Conservation (phyloP, 345 rosid species). For the Linum lewisii region DNA sequence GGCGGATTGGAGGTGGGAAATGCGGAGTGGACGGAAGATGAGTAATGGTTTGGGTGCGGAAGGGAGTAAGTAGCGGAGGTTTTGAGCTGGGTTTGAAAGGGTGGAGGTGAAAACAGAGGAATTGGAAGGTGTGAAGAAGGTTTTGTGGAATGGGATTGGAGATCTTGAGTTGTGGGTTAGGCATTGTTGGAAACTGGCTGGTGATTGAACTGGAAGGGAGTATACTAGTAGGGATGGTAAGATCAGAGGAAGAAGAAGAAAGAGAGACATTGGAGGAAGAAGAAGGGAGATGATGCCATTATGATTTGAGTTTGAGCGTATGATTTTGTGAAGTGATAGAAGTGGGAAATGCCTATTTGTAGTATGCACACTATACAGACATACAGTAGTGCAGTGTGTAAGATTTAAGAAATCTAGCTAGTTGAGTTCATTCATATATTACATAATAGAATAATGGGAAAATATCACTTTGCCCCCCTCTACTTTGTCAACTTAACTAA, state of each 20-base stretch:
- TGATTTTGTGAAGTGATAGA: too few species aligned
- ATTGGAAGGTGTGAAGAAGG: slow-evolving; percentile 16
- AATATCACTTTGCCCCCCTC: too few species aligned
- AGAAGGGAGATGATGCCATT: too few species aligned
- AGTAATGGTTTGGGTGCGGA: slow-evolving; percentile 19
- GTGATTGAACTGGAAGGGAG: background rate
- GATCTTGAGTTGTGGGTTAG: slow-evolving; percentile 3
- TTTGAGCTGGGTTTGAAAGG: slow-evolving; percentile 16
- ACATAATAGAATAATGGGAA: too few species aligned
- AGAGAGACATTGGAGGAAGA: too few species aligned
- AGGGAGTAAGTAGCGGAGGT: slow-evolving; percentile 19
- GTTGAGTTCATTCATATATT: too few species aligned
- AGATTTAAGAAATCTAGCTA: too few species aligned
- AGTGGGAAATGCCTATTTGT: too few species aligned
- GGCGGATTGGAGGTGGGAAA: slow-evolving; percentile 21
- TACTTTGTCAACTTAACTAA: too few species aligned
- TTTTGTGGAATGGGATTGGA: slow-evolving; percentile 14
- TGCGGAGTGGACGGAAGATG: slow-evolving; percentile 19
- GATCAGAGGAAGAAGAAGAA: background rate
- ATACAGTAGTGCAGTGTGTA: too few species aligned
- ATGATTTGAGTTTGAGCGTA: too few species aligned
- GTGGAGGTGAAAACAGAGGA: slow-evolving; percentile 11
- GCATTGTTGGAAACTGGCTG: slow-evolving; percentile 16
- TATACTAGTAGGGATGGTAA: background rate
- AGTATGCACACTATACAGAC: too few species aligned